Evolutionary conservation across 148 eudicot genomes (phyloP).

Genomic region (Silene uniflora): DNA sequence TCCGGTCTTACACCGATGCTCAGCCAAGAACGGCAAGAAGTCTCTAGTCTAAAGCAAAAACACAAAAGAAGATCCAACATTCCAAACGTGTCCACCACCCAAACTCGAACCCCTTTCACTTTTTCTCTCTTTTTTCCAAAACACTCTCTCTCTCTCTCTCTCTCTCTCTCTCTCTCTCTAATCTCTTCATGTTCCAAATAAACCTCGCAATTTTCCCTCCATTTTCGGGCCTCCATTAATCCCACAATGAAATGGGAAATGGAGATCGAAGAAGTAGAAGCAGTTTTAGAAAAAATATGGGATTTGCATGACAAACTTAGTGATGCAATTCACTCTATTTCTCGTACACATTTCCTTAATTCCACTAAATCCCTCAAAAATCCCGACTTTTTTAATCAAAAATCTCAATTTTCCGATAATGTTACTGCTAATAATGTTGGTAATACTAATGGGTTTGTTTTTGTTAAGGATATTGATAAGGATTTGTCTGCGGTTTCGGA

Average conservation of each 20-base stretch:
- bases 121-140: not conserved
- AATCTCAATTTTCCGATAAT: slow-evolving; percentile 15
- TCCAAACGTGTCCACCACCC: slow-evolving; percentile 27
- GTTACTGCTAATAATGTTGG: slow-evolving; percentile 1
- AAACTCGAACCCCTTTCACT: not conserved
- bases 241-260: slow-evolving; percentile 52
- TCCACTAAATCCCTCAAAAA: slow-evolving; percentile 44
- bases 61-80: slow-evolving; percentile 5
- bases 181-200: not conserved
- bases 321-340: slow-evolving; percentile 84
- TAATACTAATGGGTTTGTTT: slow-evolving; percentile 49
- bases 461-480: slow-evolving; percentile 57
- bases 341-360: slow-evolving; percentile 65
- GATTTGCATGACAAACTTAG: slow-evolving; percentile 91
- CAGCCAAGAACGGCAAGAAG: no score
- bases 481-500: slow-evolving; percentile 63
- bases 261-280: slow-evolving; percentile 70
- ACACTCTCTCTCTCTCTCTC: no score
- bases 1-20: no score
- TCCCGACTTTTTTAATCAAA: slow-evolving; percentile 15
- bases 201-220: slow-evolving; percentile 18
- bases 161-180: not conserved
- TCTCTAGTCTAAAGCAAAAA: not conserved
- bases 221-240: not conserved
- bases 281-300: slow-evolving; percentile 80